phyloP scores from a whole-genome alignment of 1,139 yeast genomes.

The Entelexis paramagnoliae region DNA sequence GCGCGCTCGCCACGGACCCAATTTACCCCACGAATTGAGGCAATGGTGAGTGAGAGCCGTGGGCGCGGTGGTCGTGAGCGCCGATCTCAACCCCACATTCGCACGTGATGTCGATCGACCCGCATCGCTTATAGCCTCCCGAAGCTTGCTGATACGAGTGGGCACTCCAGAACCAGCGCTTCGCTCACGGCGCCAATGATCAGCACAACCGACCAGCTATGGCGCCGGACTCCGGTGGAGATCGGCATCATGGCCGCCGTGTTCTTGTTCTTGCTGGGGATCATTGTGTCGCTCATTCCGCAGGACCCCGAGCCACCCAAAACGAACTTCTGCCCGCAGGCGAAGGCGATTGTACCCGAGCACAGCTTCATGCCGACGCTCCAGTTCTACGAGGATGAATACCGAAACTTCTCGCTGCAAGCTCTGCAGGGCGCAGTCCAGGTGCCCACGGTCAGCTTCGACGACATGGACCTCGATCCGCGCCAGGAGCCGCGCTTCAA shows the following conservation, averaged over 20 bases:
- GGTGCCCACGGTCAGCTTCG: conserved; percentile 54
- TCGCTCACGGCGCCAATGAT: neutral
- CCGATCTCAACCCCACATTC: too few species aligned
- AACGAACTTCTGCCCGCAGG: conserved; percentile 25
- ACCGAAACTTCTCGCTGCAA: conserved; percentile 15
- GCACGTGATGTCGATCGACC: too few species aligned
- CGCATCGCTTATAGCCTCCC: neutral
- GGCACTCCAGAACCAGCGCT: neutral
- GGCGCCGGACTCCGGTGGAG: conserved; percentile 22
- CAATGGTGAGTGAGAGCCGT: too few species aligned
- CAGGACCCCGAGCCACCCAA: conserved; percentile 14
- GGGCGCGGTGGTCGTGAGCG: too few species aligned
- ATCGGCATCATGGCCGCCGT: conserved; percentile 21
- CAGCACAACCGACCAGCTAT: conserved; percentile 4
- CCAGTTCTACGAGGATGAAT: conserved; percentile 19
- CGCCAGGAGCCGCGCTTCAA: conserved; percentile 33
- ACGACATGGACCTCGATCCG: conserved; percentile 33
- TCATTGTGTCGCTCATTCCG: conserved; percentile 21
- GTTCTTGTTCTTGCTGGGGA: conserved; percentile 17
- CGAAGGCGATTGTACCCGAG: conserved; percentile 1
- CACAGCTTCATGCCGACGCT: conserved; percentile 10
- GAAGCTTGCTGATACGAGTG: neutral
- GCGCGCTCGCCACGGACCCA: too few species aligned
- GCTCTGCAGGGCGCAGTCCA: conserved; percentile 40
- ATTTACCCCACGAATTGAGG: too few species aligned